Base-by-base conservation (phyloP, 1,284 basidiomycete genomes). In the Boletellus deceptivus region DNA sequence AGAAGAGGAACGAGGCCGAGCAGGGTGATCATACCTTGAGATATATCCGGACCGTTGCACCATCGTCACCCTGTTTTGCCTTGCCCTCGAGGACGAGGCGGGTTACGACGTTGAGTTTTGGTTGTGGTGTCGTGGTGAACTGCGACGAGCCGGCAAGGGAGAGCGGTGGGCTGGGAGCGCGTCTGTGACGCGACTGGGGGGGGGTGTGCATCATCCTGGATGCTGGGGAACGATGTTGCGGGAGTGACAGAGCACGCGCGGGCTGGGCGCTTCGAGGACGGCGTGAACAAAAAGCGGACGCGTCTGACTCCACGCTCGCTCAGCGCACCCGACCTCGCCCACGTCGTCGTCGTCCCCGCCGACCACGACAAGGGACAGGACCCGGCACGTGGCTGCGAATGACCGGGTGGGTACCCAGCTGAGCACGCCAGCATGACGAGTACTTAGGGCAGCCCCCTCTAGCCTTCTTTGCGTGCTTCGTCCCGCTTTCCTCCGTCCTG, bases 61-160 rank as follows among this genome's bases (percentile, higher is more conserved):
- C 83, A 61, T 87, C 83, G 39, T 78, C 69, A 3, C 76, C 78
- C 51, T 78, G 77, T 65, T 80, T 84, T 25, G 82, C 82, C 65
- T 81, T 84, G 34, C 87, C 87, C 60, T 89, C 85, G 46, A 90
- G 79, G 11, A 80, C 82, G 29, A 89, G 76, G 53, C 85, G 83
- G 51, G 85, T 84, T 4, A 89, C 84, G 17, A 88, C 71, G 60
- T 87, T 87, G 46, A 82, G 59, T 59, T 77, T 83, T 47, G 74
- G 71, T 46, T 75, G 75, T 24, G 72, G 56, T 5, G 63, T 64
- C 10, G 64, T 61, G 1, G 65, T 71, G 46, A 60, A 57, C 25
- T 71, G 69, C 6, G 69, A 68, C 1, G 74, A 70, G 47, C 64
- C 67, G 2, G 71, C 59, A 37, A 57, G 65, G 1, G 76, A 75